Conservation (phyloP, 495 filamentous ascomycete genomes). For the Xylaria acuta region DNA sequence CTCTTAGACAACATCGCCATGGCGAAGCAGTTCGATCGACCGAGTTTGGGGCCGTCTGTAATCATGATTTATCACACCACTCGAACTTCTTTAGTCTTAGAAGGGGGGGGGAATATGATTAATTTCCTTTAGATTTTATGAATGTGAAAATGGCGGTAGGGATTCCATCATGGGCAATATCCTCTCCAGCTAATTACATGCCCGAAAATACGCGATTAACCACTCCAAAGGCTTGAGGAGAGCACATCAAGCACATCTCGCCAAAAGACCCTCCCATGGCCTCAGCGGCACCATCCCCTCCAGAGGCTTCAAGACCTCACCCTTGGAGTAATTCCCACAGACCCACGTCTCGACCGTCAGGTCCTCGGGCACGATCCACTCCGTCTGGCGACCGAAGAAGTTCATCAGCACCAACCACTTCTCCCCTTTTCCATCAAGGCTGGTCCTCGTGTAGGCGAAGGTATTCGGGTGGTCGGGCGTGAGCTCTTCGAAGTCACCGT, state of each 20-base stretch:
- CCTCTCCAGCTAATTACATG: background rate
- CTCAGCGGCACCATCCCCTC: slow-evolving; percentile 29
- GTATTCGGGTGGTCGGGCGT: slow-evolving; percentile 31
- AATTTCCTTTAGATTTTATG: background rate
- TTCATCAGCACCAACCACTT: slow-evolving; percentile 41
- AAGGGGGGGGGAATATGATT: too few relatives aligned
- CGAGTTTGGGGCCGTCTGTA: too few relatives aligned
- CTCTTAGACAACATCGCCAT: too few relatives aligned
- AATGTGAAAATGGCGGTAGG: too few relatives aligned
- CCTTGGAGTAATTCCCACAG: slow-evolving; percentile 29
- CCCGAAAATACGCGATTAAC: background rate
- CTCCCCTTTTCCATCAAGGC: background rate
- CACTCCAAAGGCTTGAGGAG: background rate
- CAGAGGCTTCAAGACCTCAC: slow-evolving; percentile 28
- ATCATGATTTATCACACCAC: too few relatives aligned
- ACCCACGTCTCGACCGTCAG: slow-evolving; percentile 29
- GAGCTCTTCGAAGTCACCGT: slow-evolving; percentile 61
- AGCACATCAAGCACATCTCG: slow-evolving; percentile 22
- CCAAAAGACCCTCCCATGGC: slow-evolving; percentile 37
- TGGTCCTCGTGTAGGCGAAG: slow-evolving; percentile 39
- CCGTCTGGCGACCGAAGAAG: slow-evolving; percentile 33
- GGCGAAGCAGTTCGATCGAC: too few relatives aligned
- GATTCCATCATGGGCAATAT: background rate
- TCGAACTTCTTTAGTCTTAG: too few relatives aligned
- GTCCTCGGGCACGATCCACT: slow-evolving; percentile 27